These are phyloP conservation scores for Tuber brumale DNA, from an alignment of 495 filamentous ascomycete species.

Conservation along the genomic window DNA sequence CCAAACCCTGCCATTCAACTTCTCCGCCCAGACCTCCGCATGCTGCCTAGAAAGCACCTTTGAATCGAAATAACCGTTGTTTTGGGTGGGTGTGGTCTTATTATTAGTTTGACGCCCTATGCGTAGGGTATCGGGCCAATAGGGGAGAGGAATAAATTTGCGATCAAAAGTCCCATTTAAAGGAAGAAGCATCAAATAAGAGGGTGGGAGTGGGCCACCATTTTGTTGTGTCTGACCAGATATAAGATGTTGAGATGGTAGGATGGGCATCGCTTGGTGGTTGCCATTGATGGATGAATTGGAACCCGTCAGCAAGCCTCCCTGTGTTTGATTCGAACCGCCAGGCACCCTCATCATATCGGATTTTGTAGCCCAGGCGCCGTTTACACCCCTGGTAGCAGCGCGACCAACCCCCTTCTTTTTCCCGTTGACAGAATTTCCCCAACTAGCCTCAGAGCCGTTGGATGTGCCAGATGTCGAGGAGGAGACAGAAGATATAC, in stretches of 20 bases:
- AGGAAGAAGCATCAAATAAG: constrained; percentile 73
- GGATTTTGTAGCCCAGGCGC: constrained; percentile 46
- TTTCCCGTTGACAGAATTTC: constrained; percentile 47
- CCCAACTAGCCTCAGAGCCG: constrained; percentile 48
- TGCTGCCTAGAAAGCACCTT: constrained; percentile 95
- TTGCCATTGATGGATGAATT: constrained; percentile 63
- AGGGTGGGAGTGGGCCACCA: constrained; percentile 51
- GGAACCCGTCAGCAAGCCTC: constrained; percentile 51
- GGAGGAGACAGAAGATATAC: constrained; percentile 75
- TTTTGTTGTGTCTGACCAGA: constrained; percentile 53
- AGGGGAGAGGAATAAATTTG: constrained; percentile 89
- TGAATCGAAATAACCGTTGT: constrained; percentile 94
- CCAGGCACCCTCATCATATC: constrained; percentile 48
- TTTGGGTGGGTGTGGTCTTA: constrained; percentile 80
- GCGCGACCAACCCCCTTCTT: constrained; percentile 50
- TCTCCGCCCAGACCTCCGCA: constrained; percentile 91
- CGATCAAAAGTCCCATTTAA: constrained; percentile 93
- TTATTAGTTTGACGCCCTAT: constrained; percentile 96
- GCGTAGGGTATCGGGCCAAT: constrained; percentile 75
- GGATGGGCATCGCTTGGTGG: constrained; percentile 65
- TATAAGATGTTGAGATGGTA: constrained; percentile 65
- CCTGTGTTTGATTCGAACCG: constrained; percentile 44
- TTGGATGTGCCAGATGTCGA: constrained; percentile 59
- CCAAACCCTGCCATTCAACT: constrained; percentile 73
- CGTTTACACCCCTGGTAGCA: constrained; percentile 63